A percentile compares a stretch with the other conserved stretches of the same genome.
phyloP scores from a whole-genome alignment of 345 rosid species.

The Nephelium lappaceum region DNA sequence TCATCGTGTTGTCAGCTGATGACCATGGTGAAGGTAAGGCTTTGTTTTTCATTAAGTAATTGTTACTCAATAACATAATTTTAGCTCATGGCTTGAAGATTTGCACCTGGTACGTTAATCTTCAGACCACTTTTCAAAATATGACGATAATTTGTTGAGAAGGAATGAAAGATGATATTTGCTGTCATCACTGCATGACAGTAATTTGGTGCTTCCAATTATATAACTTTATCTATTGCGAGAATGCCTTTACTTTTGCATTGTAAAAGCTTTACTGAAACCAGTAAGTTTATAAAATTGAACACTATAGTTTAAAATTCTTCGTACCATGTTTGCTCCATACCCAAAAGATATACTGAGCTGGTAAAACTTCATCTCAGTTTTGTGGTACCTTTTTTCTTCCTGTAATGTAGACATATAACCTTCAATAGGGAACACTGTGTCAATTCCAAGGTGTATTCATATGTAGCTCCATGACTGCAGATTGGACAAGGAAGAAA shows the following conservation, averaged over 20 bases:
- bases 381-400: background rate
- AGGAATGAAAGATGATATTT: background rate
- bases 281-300: background rate
- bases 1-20: slow-evolving; percentile 68
- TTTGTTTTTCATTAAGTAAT: slow-evolving; percentile 12
- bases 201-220: background rate
- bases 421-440: background rate
- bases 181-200: background rate
- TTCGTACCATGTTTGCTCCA: background rate
- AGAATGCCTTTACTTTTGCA: background rate
- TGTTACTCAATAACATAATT: background rate
- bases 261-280: background rate
- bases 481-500: slow-evolving; percentile 27
- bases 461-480: slow-evolving; percentile 19
- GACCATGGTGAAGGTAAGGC: slow-evolving; percentile 86
- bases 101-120: background rate
- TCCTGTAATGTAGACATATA: background rate
- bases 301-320: background rate
- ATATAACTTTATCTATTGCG: background rate
- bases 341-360: background rate
- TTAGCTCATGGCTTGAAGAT: background rate
- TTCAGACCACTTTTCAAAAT: background rate
- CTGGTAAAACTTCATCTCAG: background rate
- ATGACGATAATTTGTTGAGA: background rate
- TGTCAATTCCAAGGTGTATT: background rate